A percentile compares a stretch with the other conserved stretches of the same genome.
Evolutionary conservation across 78 protist genomes (phyloP).

Genomic region (Dictyostelium intermedium): DNA sequence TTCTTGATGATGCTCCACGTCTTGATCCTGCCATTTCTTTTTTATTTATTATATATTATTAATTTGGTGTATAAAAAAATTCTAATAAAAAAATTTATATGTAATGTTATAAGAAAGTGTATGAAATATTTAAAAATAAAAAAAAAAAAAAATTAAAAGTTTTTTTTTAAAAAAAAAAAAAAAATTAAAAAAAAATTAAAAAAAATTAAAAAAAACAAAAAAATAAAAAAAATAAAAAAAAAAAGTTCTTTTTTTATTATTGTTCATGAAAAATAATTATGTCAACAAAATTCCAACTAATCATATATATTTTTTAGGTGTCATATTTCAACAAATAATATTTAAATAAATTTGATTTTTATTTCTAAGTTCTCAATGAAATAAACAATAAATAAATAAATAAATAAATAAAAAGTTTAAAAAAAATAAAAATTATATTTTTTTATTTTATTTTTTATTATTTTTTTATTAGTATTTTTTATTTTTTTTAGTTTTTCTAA

Average conservation of each 20-base stretch:
- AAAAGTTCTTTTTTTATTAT: background rate
- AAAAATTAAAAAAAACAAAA: background rate
- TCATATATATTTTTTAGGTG: background rate
- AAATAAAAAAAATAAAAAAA: background rate
- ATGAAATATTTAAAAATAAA: background rate
- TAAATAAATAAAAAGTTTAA: no score
- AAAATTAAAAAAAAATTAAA: background rate
- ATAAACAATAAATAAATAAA: no score
- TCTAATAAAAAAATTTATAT: background rate
- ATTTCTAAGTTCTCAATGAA: no score
- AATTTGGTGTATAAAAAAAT: background rate
- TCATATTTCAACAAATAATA: background rate
- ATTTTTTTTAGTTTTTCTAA: no score
- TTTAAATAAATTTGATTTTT: no score
- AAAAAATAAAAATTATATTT: no score
- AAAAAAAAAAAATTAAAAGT: background rate
- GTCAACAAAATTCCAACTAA: background rate
- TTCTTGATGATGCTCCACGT: slow-evolving; percentile 62
- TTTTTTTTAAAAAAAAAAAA: background rate
- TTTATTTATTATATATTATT: background rate
- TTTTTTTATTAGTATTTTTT: no score
- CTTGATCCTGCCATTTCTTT: slow-evolving; percentile 63
- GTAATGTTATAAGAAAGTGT: background rate
- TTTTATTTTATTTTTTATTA: no score
- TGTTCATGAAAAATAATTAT: background rate